These are phyloP conservation scores for Ogataea nitratoaversa DNA, from an alignment of 805 yeast species.

Conservation along the genomic window DNA sequence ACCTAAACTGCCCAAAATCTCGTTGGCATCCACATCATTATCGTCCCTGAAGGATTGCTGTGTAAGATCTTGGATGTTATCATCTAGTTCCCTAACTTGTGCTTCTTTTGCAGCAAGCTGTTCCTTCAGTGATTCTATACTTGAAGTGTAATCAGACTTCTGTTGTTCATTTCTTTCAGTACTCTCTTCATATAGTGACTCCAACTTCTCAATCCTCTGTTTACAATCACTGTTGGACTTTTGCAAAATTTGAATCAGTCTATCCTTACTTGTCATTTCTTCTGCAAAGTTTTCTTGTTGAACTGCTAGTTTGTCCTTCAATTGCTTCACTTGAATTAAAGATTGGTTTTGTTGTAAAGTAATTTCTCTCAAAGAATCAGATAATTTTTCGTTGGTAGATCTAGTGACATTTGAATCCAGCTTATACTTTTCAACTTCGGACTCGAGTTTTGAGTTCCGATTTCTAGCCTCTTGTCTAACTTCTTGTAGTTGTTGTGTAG, in stretches of 20 bases:
- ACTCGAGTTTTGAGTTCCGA: conserved; percentile 29
- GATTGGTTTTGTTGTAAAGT: conserved; percentile 39
- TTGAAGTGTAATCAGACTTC: conserved; percentile 32
- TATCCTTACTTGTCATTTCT: conserved; percentile 60
- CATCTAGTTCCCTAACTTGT: conserved; percentile 40
- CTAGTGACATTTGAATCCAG: conserved; percentile 28
- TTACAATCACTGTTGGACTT: conserved; percentile 48
- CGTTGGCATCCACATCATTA: conserved; percentile 9
- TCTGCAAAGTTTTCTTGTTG: conserved; percentile 48
- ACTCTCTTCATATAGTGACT: conserved; percentile 40
- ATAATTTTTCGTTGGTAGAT: conserved; percentile 29
- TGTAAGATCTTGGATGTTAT: conserved; percentile 40
- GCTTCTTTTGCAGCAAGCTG: conserved; percentile 33
- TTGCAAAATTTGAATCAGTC: conserved; percentile 53
- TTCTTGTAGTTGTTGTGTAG: conserved; percentile 24
- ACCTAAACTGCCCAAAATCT: conserved; percentile 20
- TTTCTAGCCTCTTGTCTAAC: conserved; percentile 27
- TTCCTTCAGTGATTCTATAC: conserved; percentile 33
- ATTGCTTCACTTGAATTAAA: conserved; percentile 40
- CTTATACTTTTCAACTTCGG: conserved; percentile 33
- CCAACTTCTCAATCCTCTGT: conserved; percentile 50
- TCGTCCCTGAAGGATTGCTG: conserved; percentile 12
- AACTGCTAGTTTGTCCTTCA: conserved; percentile 39
- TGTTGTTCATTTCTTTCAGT: conserved; percentile 36
- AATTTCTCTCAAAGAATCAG: conserved; percentile 33